phyloP scores from a whole-genome alignment of 768 basidiomycete genomes.

The Russula vinacea region DNA sequence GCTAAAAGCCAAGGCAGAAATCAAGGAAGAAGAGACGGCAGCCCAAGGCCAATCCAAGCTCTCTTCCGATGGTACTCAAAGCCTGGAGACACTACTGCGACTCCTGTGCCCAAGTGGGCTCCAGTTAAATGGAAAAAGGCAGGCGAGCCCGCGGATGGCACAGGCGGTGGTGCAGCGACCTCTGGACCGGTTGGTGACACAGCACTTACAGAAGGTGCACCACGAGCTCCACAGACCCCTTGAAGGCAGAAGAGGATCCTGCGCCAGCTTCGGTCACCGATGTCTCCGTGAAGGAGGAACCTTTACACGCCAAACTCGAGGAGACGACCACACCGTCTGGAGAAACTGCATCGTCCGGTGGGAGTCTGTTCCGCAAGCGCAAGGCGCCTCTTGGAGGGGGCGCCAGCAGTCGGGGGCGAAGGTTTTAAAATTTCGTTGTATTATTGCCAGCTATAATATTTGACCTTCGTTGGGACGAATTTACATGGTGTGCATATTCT shows the following conservation, averaged over 20 bases:
- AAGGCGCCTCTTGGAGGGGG: conserved; percentile 25
- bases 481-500: background rate
- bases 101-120: conserved; percentile 25
- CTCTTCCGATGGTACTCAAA: too few relatives aligned
- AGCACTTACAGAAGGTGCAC: background rate
- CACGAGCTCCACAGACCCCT: background rate
- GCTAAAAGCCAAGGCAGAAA: conserved; percentile 55
- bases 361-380: conserved; percentile 29
- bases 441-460: background rate
- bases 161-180: background rate
- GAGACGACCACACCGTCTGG: background rate
- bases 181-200: background rate
- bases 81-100: conserved; percentile 10
- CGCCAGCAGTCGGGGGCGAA: conserved; percentile 21
- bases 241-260: background rate
- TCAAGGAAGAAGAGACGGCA: conserved; percentile 15
- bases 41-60: too few relatives aligned
- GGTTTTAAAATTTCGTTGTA: conserved; percentile 10
- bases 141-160: conserved; percentile 1
- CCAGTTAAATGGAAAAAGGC: conserved; percentile 29
- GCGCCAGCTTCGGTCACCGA: background rate
- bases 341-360: conserved; percentile 6
- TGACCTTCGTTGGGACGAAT: background rate
- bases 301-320: conserved; percentile 20
- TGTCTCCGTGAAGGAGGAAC: conserved; percentile 15